Evolutionary conservation across 129 eudicot genomes (phyloP).

Genomic region (Apium graveolens): DNA sequence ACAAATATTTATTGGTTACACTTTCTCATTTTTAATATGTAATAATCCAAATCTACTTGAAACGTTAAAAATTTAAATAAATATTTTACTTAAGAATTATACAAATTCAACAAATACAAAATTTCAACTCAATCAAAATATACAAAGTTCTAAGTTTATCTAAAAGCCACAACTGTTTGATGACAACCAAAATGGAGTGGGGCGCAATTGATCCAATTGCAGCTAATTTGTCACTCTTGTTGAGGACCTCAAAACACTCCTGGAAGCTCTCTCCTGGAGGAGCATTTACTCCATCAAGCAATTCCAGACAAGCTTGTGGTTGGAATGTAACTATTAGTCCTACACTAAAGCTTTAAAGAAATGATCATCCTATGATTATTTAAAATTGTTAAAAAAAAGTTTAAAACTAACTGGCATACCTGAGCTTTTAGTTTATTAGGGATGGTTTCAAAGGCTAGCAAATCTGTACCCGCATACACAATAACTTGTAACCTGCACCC

Average conservation of each 20-base stretch:
- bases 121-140: too few species aligned
- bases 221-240: conserved; percentile 41
- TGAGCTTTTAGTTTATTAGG: conserved; percentile 91
- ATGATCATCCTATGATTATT: background rate
- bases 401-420: conserved; percentile 27
- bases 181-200: conserved; percentile 79
- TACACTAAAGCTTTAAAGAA: background rate
- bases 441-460: conserved; percentile 90
- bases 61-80: too few species aligned
- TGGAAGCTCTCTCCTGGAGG: conserved; percentile 79
- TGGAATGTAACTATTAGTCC: background rate
- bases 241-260: conserved; percentile 51
- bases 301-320: conserved; percentile 54
- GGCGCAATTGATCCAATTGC: conserved; percentile 78
- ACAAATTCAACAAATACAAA: too few species aligned
- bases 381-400: background rate
- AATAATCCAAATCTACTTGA: too few species aligned
- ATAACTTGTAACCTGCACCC: conserved; percentile 81
- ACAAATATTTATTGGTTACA: too few species aligned
- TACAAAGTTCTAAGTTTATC: too few species aligned
- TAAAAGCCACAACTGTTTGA: too few species aligned
- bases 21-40: too few species aligned
- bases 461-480: conserved; percentile 69
- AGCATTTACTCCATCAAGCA: conserved; percentile 77
- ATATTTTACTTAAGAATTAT: too few species aligned